phyloP scores from a whole-genome alignment of 2,329 filamentous ascomycete genomes.

The Pseudocercospora cruenta region DNA sequence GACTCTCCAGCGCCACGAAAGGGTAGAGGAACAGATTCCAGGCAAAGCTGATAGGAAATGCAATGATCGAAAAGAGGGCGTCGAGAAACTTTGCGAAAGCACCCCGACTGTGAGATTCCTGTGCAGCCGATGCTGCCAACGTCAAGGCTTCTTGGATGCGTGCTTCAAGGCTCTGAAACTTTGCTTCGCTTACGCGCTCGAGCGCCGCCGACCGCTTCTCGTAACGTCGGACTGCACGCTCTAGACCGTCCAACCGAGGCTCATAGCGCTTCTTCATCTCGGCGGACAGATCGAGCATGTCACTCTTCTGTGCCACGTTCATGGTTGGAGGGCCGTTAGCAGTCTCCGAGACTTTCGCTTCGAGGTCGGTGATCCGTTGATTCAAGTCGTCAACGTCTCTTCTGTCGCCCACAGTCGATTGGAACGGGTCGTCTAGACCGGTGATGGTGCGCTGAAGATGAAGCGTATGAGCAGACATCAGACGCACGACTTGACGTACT shows the following conservation, averaged over 20 bases:
- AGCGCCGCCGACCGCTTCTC: constrained; percentile 84
- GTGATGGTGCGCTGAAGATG: constrained; percentile 75
- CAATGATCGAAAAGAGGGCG: constrained; percentile 19
- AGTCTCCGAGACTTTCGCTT: constrained; percentile 35
- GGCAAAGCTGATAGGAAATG: constrained; percentile 27
- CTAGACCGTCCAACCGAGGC: constrained; percentile 83
- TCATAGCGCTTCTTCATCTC: constrained; percentile 69
- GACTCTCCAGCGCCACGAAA: constrained; percentile 26
- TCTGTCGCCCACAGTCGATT: constrained; percentile 34
- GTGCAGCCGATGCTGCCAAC: constrained; percentile 75
- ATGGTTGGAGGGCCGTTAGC: constrained; percentile 30
- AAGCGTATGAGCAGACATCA: constrained; percentile 77
- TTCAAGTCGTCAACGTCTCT: constrained; percentile 38
- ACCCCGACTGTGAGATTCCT: constrained; percentile 37
- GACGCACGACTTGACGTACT: constrained; percentile 76
- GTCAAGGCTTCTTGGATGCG: constrained; percentile 76
- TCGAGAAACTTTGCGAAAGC: constrained; percentile 27
- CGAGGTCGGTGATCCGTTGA: constrained; percentile 36
- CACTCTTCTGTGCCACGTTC: constrained; percentile 36
- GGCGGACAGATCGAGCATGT: constrained; percentile 41
- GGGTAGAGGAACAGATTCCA: constrained; percentile 27
- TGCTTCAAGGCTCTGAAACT: constrained; percentile 71
- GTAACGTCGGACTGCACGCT: constrained; percentile 84
- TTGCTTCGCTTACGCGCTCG: constrained; percentile 73
- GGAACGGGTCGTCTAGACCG: constrained; percentile 31